A percentile compares a stretch with the other conserved stretches of the same genome.
These are phyloP conservation scores for Epithele typhae DNA, from an alignment of 768 basidiomycete species.

Conservation along the genomic window DNA sequence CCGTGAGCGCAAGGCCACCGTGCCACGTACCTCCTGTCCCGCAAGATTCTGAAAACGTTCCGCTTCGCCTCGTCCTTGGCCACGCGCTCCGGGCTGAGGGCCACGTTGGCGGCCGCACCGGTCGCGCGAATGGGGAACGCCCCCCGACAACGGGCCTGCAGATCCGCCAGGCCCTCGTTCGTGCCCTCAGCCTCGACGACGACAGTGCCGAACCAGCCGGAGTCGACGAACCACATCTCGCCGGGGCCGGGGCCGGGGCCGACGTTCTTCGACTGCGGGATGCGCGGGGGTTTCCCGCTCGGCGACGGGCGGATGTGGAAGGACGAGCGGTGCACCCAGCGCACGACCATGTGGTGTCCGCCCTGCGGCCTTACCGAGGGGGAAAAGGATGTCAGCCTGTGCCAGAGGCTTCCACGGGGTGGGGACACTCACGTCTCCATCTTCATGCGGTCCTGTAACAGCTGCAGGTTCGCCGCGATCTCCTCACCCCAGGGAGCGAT, in stretches of 20 bases:
- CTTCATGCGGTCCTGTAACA: slow-evolving; percentile 71
- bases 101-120: slow-evolving; percentile 16
- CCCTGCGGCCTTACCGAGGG: slow-evolving; percentile 69
- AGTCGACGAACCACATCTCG: slow-evolving; percentile 57
- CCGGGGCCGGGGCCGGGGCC: slow-evolving; percentile 42
- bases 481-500: slow-evolving; percentile 76
- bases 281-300: slow-evolving; percentile 29
- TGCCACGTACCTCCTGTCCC: slow-evolving; percentile 69
- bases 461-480: slow-evolving; percentile 66
- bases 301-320: slow-evolving; percentile 61
- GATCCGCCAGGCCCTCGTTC: slow-evolving; percentile 76
- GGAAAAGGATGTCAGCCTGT: slow-evolving; percentile 6
- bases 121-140: slow-evolving; percentile 60
- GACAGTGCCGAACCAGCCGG: slow-evolving; percentile 80
- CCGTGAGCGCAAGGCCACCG: background rate
- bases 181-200: slow-evolving; percentile 86
- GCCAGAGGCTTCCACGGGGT: background rate
- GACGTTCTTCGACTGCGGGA: slow-evolving; percentile 23
- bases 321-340: slow-evolving; percentile 80
- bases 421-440: slow-evolving; percentile 62
- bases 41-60: slow-evolving; percentile 64
- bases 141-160: slow-evolving; percentile 69
- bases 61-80: slow-evolving; percentile 39
- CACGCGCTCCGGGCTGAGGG: slow-evolving; percentile 22
- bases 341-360: slow-evolving; percentile 72